A percentile compares a stretch with the other conserved stretches of the same genome.
phyloP scores from a whole-genome alignment of 768 basidiomycete genomes.

The Sporobolomyces roseus region DNA sequence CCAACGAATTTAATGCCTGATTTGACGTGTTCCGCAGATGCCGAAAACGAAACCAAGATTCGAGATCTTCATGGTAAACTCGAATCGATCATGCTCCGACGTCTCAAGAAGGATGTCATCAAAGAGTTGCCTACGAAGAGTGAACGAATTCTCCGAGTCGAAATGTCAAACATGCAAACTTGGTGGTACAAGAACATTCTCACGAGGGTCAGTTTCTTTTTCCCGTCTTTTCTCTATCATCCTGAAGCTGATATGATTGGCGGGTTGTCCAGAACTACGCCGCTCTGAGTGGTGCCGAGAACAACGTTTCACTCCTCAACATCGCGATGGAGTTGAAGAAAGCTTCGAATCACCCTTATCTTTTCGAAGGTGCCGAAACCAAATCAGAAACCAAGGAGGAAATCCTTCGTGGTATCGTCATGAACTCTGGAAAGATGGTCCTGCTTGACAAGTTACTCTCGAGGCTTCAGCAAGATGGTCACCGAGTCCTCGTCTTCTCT shows the following conservation, averaged over 20 bases:
- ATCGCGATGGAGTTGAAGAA: constrained; percentile 99
- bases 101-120: constrained; percentile 92
- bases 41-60: constrained; percentile 70
- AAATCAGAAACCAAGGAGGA: constrained; percentile 66
- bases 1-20: not conserved
- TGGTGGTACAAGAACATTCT: constrained; percentile 99
- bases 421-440: constrained; percentile 98
- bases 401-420: constrained; percentile 87
- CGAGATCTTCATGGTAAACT: constrained; percentile 91
- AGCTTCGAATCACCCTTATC: constrained; percentile 84
- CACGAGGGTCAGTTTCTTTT: constrained; percentile 62
- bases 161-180: constrained; percentile 75
- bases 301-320: constrained; percentile 93
- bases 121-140: constrained; percentile 96
- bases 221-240: constrained; percentile 14
- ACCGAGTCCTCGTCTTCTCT: constrained; percentile 96
- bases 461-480: constrained; percentile 82
- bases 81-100: constrained; percentile 86
- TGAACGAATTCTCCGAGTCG: constrained; percentile 92
- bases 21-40: constrained; percentile 51
- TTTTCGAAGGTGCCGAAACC: constrained; percentile 92
- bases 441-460: constrained; percentile 93
- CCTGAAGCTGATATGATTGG: not conserved
- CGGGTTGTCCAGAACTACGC: constrained; percentile 70
- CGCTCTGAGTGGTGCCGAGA: constrained; percentile 70